Evolutionary conservation across 1,284 basidiomycete species (phyloP).

Genomic region (Rhodotorula sp.): DNA sequence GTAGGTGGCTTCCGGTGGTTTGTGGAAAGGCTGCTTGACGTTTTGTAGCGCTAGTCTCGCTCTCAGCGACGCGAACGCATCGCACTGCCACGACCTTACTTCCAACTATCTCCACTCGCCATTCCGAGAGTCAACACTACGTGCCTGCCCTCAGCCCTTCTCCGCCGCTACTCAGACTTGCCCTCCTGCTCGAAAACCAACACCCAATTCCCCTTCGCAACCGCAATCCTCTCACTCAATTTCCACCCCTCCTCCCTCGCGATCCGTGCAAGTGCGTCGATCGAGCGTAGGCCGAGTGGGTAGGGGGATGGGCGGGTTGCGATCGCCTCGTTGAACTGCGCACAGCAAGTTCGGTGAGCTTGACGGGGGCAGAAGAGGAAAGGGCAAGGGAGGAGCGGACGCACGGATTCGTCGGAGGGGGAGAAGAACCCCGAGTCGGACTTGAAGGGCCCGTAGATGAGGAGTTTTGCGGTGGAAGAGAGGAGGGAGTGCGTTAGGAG

Average conservation of each 20-base stretch:
- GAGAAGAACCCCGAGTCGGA: constrained; percentile 23
- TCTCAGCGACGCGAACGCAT: too few species aligned
- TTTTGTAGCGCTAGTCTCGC: too few species aligned
- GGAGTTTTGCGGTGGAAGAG: neutral
- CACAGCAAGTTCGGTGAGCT: neutral
- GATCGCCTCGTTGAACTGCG: constrained; percentile 33
- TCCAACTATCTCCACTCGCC: too few species aligned
- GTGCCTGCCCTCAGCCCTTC: too few species aligned
- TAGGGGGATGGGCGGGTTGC: constrained; percentile 11
- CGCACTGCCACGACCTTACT: too few species aligned
- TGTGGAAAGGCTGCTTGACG: too few species aligned
- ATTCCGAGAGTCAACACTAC: too few species aligned
- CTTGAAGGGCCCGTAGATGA: constrained; percentile 29
- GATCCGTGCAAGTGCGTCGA: constrained; percentile 9
- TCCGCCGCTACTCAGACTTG: neutral
- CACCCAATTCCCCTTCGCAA: constrained; percentile 28
- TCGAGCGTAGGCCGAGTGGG: constrained; percentile 21
- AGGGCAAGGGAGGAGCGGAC: neutral
- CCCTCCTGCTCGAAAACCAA: constrained; percentile 7
- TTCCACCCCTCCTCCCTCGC: constrained; percentile 15
- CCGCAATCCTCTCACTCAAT: constrained; percentile 4
- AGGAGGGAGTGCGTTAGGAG: constrained; percentile 11
- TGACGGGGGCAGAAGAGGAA: too few species aligned
- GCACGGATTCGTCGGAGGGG: constrained; percentile 24
- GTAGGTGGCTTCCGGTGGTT: too few species aligned